Evolutionary conservation across 225 moss, liverwort and hornwort genomes (phyloP), one percentile per base, ranked within the genome.

Genomic region (Bryum argenteum): DNA sequence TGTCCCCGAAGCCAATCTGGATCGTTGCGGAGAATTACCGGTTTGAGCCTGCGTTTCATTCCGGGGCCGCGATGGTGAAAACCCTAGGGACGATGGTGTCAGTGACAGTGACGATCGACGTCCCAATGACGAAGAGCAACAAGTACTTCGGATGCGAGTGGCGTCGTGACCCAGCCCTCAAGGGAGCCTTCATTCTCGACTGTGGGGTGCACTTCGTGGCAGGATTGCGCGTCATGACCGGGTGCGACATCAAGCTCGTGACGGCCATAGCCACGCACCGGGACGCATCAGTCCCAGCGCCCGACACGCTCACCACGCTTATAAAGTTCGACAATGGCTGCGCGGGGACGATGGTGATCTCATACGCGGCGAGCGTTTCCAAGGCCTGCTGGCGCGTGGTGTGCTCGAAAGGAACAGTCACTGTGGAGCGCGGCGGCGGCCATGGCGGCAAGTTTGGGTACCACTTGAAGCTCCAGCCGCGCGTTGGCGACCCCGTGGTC

Each of bases 151-250:
- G 75, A 9, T 89, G 91, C 77, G 89, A 91, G 73, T 96, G 93
- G 93, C 86, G 93, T 51, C 73, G 93, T 20, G 93, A 93, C 71
- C 90, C 94, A 6, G 63, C 79, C 6, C 48, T 96, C 3, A 93
- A 89, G 76, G 95, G 95, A 19, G 95, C 80, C 44, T 96, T 96
- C 81, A 89, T 96, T 45, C 88, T 87, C 14, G 93, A 96, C 76
- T 96, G 93, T 39, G 95, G 93, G 1, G 95, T 96, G 33, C 95
- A 96, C 77, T 96, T 91, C 67, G 84, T 96, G n/a, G 93, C 95
- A 0, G 93, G 91, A 1, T 82, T 96, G 67, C 88, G 93, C 54
- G 79, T 84, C 14, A 91, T 96, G 93, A 89, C 91, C 61, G 75
- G 84, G 11, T 85, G 88, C 44, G 82, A 85, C 62, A 88, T 85